Evolutionary conservation across 495 filamentous ascomycete species (phyloP).

Genomic region (Hyaloscypha variabilis): DNA sequence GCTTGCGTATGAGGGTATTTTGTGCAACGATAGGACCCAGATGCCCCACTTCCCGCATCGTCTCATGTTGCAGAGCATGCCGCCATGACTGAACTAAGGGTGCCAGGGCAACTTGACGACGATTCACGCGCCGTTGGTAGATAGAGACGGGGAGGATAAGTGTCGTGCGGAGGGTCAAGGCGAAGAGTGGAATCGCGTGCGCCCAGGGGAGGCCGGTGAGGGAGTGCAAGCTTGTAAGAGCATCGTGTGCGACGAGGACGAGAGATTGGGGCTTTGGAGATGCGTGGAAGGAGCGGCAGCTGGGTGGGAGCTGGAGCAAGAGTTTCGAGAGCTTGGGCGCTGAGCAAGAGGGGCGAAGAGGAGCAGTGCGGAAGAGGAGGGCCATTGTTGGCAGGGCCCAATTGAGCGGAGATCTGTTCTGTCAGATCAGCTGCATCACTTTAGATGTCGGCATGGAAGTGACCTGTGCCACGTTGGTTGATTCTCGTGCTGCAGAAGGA

Average conservation of each 20-base stretch:
- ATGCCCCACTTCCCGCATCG: constrained; percentile 27
- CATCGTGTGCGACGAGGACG: constrained; percentile 51
- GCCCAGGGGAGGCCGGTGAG: constrained; percentile 68
- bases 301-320: constrained; percentile 28
- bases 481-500: neutral
- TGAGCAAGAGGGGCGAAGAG: constrained; percentile 14
- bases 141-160: constrained; percentile 62
- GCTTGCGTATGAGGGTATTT: constrained; percentile 28
- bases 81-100: constrained; percentile 57
- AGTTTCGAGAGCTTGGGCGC: constrained; percentile 18
- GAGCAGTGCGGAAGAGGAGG: constrained; percentile 7
- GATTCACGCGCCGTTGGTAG: constrained; percentile 47
- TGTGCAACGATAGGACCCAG: constrained; percentile 28
- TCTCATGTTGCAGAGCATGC: constrained; percentile 21
- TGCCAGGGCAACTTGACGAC: constrained; percentile 45
- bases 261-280: constrained; percentile 40
- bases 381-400: constrained; percentile 15
- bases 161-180: constrained; percentile 60
- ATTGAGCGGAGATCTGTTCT: neutral
- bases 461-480: neutral
- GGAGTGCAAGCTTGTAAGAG: constrained; percentile 64
- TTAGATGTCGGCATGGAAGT: neutral
- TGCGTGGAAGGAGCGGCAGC: constrained; percentile 32
- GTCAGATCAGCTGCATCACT: neutral
- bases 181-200: constrained; percentile 68